Base-by-base conservation (phyloP, 371 early-diverging fungal genomes). In the Umbelopsis sp. region DNA sequence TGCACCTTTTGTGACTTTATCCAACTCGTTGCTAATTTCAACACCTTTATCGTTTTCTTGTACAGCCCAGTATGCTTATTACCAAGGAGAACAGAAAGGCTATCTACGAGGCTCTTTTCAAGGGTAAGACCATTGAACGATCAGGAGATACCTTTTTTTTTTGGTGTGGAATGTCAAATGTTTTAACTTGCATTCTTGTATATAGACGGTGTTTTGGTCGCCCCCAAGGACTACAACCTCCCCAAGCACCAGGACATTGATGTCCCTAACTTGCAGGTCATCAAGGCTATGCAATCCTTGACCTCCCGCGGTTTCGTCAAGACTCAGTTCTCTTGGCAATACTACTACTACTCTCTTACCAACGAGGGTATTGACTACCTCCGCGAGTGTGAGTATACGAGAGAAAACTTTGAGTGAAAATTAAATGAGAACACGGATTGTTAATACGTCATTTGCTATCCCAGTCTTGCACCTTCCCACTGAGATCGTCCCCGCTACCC, bases 241-340 rank as follows among this genome's bases (percentile, higher is more conserved):
- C 88, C 96, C 81, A 93, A 94, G 88, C 99, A 99, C 89, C 85
- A 86, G 71, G 97, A 97, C 72, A 87, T 99, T 79, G 91, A 92
- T 74, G 97, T 99, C 69, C 95, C 97, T 76, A 99, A 99, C 93
- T 88, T 98, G 67, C 91, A 99, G 81, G 99, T 99, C 79, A 97
- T 99, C 91, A 99, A 98, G 93, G 93, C 97, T 69, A 89, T 98
- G 79, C 98, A 97, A 90, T 96, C 96, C 70, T 90, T 99, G 85
- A 87, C 90, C 80, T 99, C 99, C 77, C 93, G 92, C 81, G 97
- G 96, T 76, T 93, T 81, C 73, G 98, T 99, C 82, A 95, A 92
- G 88, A 94, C 94, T 80, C 93, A 92, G 79, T 99, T 99, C 94
- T 96, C 96, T 77, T 99, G 99, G 99, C 99, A 97, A 81, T 95